These are phyloP conservation scores for Cryptococcus deneoformans DNA, from an alignment of 1,284 basidiomycete genomes.

Conservation along the genomic window DNA sequence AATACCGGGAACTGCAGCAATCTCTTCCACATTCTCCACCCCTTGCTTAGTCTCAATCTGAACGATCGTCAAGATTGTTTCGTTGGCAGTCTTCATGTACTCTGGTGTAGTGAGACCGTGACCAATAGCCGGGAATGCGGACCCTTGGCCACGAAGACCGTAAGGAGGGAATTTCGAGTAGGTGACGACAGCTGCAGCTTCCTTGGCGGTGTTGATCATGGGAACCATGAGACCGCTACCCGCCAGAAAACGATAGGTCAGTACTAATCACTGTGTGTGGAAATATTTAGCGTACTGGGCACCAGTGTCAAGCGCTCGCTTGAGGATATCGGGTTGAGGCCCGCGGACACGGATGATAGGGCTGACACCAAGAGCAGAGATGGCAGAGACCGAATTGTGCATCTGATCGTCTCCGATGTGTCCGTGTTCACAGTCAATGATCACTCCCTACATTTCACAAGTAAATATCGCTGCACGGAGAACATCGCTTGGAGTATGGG, in stretches of 20 bases:
- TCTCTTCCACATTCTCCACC: slow-evolving; percentile 36
- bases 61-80: slow-evolving; percentile 28
- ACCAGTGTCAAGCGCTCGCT: slow-evolving; percentile 42
- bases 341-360: slow-evolving; percentile 36
- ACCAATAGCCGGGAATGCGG: slow-evolving; percentile 30
- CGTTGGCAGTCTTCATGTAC: slow-evolving; percentile 32
- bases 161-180: slow-evolving; percentile 37
- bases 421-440: not conserved
- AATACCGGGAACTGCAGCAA: slow-evolving; percentile 31
- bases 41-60: slow-evolving; percentile 39
- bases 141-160: slow-evolving; percentile 39
- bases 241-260: no score
- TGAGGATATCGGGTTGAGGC: slow-evolving; percentile 24
- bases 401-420: slow-evolving; percentile 35
- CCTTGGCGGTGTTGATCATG: slow-evolving; percentile 32
- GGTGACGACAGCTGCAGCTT: slow-evolving; percentile 25
- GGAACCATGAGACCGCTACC: slow-evolving; percentile 37
- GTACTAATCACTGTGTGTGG: not conserved
- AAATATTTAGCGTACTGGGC: slow-evolving; percentile 30
- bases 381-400: slow-evolving; percentile 35
- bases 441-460: not conserved
- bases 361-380: slow-evolving; percentile 23
- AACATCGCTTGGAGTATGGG: no score
- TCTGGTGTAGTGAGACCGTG: slow-evolving; percentile 31
- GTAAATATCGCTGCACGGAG: not conserved